Conservation (phyloP, 2,329 filamentous ascomycete genomes). For the Penicillium sp. region DNA sequence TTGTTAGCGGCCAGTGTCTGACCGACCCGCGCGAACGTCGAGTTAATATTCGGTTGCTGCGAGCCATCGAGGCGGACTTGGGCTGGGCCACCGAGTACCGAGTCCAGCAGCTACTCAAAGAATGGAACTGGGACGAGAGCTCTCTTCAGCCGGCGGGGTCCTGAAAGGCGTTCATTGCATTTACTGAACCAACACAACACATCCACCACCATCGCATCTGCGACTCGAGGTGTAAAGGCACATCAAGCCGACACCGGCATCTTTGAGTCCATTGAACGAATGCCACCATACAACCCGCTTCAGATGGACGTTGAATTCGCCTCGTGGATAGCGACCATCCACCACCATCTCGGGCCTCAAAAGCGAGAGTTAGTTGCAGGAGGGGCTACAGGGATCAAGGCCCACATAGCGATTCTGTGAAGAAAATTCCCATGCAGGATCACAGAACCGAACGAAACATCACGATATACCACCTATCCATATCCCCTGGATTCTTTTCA, state of each 20-base stretch:
- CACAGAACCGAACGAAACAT: neutral
- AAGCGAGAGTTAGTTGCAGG: neutral
- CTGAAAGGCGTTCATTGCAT: neutral
- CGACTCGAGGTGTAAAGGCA: neutral
- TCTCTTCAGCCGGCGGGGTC: slow-evolving; percentile 8
- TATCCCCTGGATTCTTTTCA: neutral
- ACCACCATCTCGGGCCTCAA: neutral
- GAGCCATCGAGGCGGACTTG: slow-evolving; percentile 62
- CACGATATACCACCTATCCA: neutral
- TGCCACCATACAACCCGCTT: neutral
- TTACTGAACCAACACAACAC: neutral
- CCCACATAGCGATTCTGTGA: neutral
- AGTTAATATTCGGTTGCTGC: slow-evolving; percentile 57
- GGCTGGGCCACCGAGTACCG: slow-evolving; percentile 66
- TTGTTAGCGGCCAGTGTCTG: slow-evolving; percentile 63
- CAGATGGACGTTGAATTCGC: neutral
- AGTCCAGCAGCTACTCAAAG: slow-evolving; percentile 52
- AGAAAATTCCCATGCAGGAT: neutral
- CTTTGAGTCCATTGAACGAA: neutral
- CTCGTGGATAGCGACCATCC: neutral
- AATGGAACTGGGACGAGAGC: slow-evolving; percentile 40
- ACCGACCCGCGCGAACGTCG: slow-evolving; percentile 55
- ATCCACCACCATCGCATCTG: neutral
- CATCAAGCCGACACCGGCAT: neutral
- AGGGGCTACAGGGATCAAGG: neutral